Evolutionary conservation across 257 asterid genomes (phyloP), one percentile per base, ranked within the genome.

Genomic region (Rauvolfia tetraphylla): DNA sequence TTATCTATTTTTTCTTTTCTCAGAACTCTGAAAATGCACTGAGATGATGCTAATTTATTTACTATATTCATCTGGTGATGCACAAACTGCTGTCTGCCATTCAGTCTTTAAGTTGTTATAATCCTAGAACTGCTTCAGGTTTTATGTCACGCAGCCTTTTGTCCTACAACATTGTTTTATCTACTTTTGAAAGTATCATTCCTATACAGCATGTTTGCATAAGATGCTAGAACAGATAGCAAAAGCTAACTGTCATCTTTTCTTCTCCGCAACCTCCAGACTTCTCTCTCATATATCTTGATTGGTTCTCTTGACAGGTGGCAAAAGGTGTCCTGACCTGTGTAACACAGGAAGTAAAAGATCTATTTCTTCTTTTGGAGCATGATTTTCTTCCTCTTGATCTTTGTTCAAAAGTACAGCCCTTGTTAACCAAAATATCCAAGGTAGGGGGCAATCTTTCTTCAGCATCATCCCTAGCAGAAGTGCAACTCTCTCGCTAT

Each of bases 271-370:
- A 74, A 71, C 29, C 65, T 63, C 42, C 73, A 11, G 29, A 38
- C 23, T 36, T 18, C 46, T 76, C 4, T 29, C 72, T 49, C 31
- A 65, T 33, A 51, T 41, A 69, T 29, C 69, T 41, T 27, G 27
- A 42, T 56, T 31, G 56, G n/a, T 34, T 74, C 62, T 31, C 8
- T 57, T 77, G 11, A 75, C 80, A 94, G 98, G 93, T 86, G 61
- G 81, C 91, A 46, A 94, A 88, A 85, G 98, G 98, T 71, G 92
- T 94, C 70, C 80, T 94, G 94, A 84, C 86, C 77, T 90, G 97
- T 79, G 98, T 84, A 10, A 82, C 89, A 72, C 98, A 87, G 81
- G 98, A 94, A 84, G 97, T 94, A 73, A 94, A 91, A 83, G 97
- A 91, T 83, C 89, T 91, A 66, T 90, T 78, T 80, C 81, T 88